phyloP scores from a whole-genome alignment of 768 basidiomycete species.

The Pisolithus microcarpus region DNA sequence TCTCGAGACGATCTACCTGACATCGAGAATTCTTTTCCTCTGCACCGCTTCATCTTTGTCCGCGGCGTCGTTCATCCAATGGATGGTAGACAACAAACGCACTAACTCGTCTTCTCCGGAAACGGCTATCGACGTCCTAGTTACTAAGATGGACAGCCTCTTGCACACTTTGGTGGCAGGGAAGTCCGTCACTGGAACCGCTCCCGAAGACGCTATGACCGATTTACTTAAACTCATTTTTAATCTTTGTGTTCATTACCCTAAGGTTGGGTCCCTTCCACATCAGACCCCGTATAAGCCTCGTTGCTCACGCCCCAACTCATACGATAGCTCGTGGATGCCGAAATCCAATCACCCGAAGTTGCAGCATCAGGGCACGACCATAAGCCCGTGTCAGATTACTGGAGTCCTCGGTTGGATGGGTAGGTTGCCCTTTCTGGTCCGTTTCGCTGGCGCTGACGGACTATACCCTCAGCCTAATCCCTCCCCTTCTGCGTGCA shows the following conservation, averaged over 20 bases:
- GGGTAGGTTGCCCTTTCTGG: slow-evolving; percentile 33
- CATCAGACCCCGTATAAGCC: neutral
- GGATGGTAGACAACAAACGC: slow-evolving; percentile 60
- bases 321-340: slow-evolving; percentile 29
- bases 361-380: slow-evolving; percentile 13
- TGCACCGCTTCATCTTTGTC: slow-evolving; percentile 48
- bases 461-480: slow-evolving; percentile 38
- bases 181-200: slow-evolving; percentile 25
- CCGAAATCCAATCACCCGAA: slow-evolving; percentile 33
- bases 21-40: slow-evolving; percentile 72
- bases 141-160: slow-evolving; percentile 53
- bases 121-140: slow-evolving; percentile 58
- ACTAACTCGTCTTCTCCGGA: slow-evolving; percentile 32
- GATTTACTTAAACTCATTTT: slow-evolving; percentile 83
- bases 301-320: neutral
- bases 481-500: slow-evolving; percentile 62
- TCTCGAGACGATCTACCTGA: slow-evolving; percentile 64
- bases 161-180: slow-evolving; percentile 42
- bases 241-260: slow-evolving; percentile 76
- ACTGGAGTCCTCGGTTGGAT: slow-evolving; percentile 69
- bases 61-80: slow-evolving; percentile 41
- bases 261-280: slow-evolving; percentile 43
- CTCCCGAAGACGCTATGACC: slow-evolving; percentile 65
- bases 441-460: neutral
- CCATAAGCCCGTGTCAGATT: slow-evolving; percentile 59